Evolutionary conservation across 2,329 filamentous ascomycete genomes (phyloP), one percentile per base, ranked within the genome.

Genomic region (Emmonsia crescens): DNA sequence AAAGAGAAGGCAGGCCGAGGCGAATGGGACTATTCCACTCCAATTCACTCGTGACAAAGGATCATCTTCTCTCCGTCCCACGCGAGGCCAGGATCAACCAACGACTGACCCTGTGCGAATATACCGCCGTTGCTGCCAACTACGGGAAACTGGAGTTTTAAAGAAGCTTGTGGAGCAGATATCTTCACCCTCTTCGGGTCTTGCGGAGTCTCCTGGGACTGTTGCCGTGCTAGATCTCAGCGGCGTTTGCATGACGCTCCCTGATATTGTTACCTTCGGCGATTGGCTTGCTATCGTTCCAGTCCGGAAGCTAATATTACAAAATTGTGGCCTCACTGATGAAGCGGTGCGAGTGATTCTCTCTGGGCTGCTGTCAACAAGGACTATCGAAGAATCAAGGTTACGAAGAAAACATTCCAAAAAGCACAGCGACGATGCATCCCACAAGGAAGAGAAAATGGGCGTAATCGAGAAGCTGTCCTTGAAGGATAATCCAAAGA

Each of bases 271-370:
- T 58, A 96, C 94, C 0, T 80, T 99, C 1, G 90, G 92, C 57
- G 94, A 99, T 72, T 99, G 93, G 80, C 80, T 99, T 48, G 93
- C 94, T 5, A 86, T 99, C 6, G 93, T 97, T 0, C 93, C 94
- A 0, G 87, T 97, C 2, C 88, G 89, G 67, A 91, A 95, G 69
- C 76, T 99, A 0, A 80, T 95, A 6, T 76, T 97, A 60, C 92
- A 96, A 69, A 90, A 95, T 71, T 93, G 91, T 63, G 89, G 91
- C 5, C 76, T 99, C 44, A 89, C 83, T 1, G 92, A 97, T 68
- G 91, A 96, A 72, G 91, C 91, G 3, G 79, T 96, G 6, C 84
- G 94, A 21, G 88, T 96, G 21, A 85, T 97, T 49, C 82, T 99
- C 10, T 90, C 92, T 0, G 93, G 91, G 3, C 79, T 99, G 1